Evolutionary conservation across 768 basidiomycete species (phyloP).

Genomic region (Tremella yokohamensis): DNA sequence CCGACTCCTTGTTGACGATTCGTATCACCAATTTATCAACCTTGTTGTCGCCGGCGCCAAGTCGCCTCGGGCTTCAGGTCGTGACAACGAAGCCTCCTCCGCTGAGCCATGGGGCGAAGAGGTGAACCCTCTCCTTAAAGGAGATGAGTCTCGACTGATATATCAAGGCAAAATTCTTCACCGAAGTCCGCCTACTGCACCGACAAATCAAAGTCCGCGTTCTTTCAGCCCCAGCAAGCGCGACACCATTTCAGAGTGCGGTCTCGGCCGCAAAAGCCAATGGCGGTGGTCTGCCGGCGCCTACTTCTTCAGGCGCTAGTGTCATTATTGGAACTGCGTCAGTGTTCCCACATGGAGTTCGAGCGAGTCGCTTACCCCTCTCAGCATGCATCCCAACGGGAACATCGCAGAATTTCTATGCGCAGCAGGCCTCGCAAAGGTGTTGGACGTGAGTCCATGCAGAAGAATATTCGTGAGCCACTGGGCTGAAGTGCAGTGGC

Average conservation of each 20-base stretch:
- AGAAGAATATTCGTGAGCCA: no score
- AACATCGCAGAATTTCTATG: conserved; percentile 90
- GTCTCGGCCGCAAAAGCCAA: conserved; percentile 57
- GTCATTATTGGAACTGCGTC: conserved; percentile 75
- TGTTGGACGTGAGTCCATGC: conserved; percentile 69
- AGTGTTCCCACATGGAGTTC: conserved; percentile 1
- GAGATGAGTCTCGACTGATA: neutral
- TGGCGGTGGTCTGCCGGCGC: conserved; percentile 47
- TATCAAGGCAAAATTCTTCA: conserved; percentile 84
- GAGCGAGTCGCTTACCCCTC: conserved; percentile 3
- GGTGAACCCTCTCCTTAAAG: conserved; percentile 54
- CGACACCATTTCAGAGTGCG: conserved; percentile 73
- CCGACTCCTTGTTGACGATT: conserved; percentile 80
- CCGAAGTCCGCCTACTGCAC: conserved; percentile 58
- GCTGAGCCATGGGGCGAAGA: conserved; percentile 84
- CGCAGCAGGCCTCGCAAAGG: conserved; percentile 75
- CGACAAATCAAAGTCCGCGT: conserved; percentile 50
- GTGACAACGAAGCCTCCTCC: conserved; percentile 38
- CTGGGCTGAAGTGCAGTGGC: conserved; percentile 59
- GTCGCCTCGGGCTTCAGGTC: conserved; percentile 42
- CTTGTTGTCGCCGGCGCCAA: conserved; percentile 55
- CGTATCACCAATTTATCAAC: conserved; percentile 85
- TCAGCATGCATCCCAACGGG: conserved; percentile 74
- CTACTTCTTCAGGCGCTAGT: conserved; percentile 61
- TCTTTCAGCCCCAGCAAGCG: conserved; percentile 57